Evolutionary conservation across 2,329 filamentous ascomycete species (phyloP).

Genomic region (Dothidotthia symphoricarpi): DNA sequence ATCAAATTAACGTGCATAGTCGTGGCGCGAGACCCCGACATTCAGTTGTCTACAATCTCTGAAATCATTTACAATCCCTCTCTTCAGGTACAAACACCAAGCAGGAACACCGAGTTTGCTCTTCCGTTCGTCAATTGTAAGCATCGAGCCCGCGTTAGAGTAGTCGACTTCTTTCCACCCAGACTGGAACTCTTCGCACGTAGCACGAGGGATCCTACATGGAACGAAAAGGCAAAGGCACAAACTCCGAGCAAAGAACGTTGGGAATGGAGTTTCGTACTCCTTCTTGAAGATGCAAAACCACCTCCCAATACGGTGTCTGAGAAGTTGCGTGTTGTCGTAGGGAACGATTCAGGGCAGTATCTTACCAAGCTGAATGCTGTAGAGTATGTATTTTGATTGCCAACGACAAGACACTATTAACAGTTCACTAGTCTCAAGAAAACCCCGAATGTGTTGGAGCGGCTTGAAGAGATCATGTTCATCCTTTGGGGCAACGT

Average conservation of each 20-base stretch:
- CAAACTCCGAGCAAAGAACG: slow-evolving; percentile 40
- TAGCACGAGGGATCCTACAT: slow-evolving; percentile 40
- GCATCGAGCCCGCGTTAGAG: slow-evolving; percentile 68
- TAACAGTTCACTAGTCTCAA: slow-evolving; percentile 53
- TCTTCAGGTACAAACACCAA: slow-evolving; percentile 36
- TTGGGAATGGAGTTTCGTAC: slow-evolving; percentile 84
- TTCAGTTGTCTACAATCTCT: slow-evolving; percentile 28
- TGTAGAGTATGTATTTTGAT: slow-evolving; percentile 48
- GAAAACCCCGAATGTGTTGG: slow-evolving; percentile 50
- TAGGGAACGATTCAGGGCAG: slow-evolving; percentile 57
- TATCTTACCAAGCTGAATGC: slow-evolving; percentile 58
- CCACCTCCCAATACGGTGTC: slow-evolving; percentile 24
- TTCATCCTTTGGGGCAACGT: slow-evolving; percentile 84
- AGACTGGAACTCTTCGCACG: slow-evolving; percentile 68
- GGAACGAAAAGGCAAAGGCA: slow-evolving; percentile 40
- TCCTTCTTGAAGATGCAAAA: slow-evolving; percentile 71
- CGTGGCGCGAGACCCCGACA: slow-evolving; percentile 46
- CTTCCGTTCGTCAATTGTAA: slow-evolving; percentile 74
- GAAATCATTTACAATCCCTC: slow-evolving; percentile 51
- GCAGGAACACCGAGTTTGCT: slow-evolving; percentile 41
- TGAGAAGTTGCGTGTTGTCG: slow-evolving; percentile 61
- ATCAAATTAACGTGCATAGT: slow-evolving; percentile 43
- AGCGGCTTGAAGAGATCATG: slow-evolving; percentile 64
- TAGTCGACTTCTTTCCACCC: slow-evolving; percentile 76
- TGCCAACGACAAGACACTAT: background rate